phyloP scores from a whole-genome alignment of 2,329 filamentous ascomycete species.

The Moelleriella libera region DNA sequence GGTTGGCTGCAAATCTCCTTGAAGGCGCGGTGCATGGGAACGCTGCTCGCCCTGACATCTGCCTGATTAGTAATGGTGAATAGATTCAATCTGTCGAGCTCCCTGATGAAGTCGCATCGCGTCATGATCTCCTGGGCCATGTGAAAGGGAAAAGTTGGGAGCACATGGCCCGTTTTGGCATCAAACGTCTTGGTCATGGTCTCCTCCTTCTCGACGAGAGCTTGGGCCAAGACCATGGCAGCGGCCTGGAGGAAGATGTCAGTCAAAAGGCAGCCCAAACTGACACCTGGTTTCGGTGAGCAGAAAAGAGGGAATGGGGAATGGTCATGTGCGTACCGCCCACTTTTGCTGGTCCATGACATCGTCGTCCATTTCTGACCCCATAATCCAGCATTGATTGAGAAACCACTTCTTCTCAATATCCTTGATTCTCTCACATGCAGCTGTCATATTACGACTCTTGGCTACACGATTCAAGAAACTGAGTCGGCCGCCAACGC shows the following conservation, averaged over 20 bases:
- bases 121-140: constrained; percentile 89
- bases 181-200: constrained; percentile 54
- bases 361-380: constrained; percentile 76
- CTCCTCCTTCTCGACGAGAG: constrained; percentile 71
- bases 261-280: not conserved
- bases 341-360: constrained; percentile 98
- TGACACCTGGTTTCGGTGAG: no score
- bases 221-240: constrained; percentile 84
- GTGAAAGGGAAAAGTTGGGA: constrained; percentile 72
- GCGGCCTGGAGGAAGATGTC: constrained; percentile 42
- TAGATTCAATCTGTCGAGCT: constrained; percentile 85
- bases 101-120: constrained; percentile 81
- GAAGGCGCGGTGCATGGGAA: constrained; percentile 93
- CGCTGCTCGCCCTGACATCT: constrained; percentile 80
- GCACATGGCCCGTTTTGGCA: constrained; percentile 51
- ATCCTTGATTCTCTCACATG: constrained; percentile 59
- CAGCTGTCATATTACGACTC: constrained; percentile 61
- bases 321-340: constrained; percentile 39
- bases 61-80: constrained; percentile 86
- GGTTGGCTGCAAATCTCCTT: constrained; percentile 62
- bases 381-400: constrained; percentile 63
- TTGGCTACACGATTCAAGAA: constrained; percentile 89
- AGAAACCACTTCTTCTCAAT: constrained; percentile 65
- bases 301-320: not conserved
- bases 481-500: constrained; percentile 74